These are phyloP conservation scores for Melampsora larici-populina DNA, from an alignment of 1,284 basidiomycete genomes.

Conservation along the genomic window DNA sequence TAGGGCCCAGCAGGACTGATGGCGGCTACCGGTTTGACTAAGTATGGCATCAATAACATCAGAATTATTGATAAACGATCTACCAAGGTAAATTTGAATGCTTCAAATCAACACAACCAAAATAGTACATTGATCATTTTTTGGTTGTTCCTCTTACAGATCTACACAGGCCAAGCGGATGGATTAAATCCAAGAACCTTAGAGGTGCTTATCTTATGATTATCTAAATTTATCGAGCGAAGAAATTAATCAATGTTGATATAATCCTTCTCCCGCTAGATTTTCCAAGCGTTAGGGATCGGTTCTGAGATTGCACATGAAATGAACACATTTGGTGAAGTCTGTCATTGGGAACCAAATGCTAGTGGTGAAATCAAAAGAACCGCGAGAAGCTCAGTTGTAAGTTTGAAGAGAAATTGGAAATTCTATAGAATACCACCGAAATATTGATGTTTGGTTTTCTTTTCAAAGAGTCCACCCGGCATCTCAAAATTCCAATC, in stretches of 20 bases:
- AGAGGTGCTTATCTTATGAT: not conserved
- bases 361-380: slow-evolving; percentile 12
- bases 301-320: slow-evolving; percentile 17
- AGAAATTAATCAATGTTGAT: no score
- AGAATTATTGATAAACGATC: not conserved
- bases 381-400: slow-evolving; percentile 38
- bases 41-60: not conserved
- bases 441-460: not conserved
- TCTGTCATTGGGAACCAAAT: slow-evolving; percentile 41
- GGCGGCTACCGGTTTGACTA: not conserved
- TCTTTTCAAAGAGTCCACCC: slow-evolving; percentile 28
- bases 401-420: not conserved
- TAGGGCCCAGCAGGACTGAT: slow-evolving; percentile 3
- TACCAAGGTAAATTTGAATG: not conserved
- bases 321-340: slow-evolving; percentile 19
- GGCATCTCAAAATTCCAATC: slow-evolving; percentile 33
- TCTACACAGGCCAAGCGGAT: not conserved
- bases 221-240: no score
- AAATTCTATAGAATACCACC: not conserved
- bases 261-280: not conserved
- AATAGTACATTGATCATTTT: not conserved
- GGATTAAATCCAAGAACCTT: not conserved
- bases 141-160: not conserved
- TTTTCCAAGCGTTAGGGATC: slow-evolving; percentile 39
- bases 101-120: not conserved